These are phyloP conservation scores for Durusdinium trenchii DNA, from an alignment of 73 alveolate genomes.

Conservation along the genomic window DNA sequence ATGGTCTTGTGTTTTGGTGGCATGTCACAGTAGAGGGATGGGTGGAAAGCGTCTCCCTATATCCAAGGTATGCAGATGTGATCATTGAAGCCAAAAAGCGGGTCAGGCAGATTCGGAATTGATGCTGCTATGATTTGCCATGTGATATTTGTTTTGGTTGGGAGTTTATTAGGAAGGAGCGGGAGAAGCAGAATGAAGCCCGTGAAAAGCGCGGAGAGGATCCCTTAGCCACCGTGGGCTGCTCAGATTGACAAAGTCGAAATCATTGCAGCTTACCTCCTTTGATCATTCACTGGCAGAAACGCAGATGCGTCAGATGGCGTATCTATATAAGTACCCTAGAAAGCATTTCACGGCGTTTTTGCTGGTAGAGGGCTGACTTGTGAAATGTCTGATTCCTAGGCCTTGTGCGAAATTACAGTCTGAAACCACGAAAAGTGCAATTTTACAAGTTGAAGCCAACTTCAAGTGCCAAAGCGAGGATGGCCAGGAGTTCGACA, in stretches of 20 bases:
- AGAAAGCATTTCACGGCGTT: too few relatives aligned
- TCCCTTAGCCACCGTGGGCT: conserved; percentile 13
- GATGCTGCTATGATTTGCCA: background rate
- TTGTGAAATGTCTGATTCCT: too few relatives aligned
- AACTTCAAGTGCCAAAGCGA: background rate
- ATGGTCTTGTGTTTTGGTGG: background rate
- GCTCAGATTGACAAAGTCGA: background rate
- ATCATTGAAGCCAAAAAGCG: conserved; percentile 52
- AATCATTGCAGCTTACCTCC: too few relatives aligned
- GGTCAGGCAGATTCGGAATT: background rate
- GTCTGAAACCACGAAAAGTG: too few relatives aligned
- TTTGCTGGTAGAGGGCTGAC: too few relatives aligned
- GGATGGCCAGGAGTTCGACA: conserved; percentile 57
- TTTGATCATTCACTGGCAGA: too few relatives aligned
- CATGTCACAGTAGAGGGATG: background rate
- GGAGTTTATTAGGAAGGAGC: conserved; percentile 20
- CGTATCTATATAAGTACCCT: too few relatives aligned
- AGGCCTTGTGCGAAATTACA: too few relatives aligned
- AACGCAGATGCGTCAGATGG: too few relatives aligned
- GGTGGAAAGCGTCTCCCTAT: background rate
- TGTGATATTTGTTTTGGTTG: background rate
- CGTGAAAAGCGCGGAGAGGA: conserved; percentile 73
- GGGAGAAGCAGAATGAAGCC: conserved; percentile 77
- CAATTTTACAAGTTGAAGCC: too few relatives aligned
- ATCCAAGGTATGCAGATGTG: conserved; percentile 49